A percentile compares a stretch with the other conserved stretches of the same genome.
These are phyloP conservation scores for Eucalyptus pumila DNA, from an alignment of 345 rosid species.

Conservation along the genomic window DNA sequence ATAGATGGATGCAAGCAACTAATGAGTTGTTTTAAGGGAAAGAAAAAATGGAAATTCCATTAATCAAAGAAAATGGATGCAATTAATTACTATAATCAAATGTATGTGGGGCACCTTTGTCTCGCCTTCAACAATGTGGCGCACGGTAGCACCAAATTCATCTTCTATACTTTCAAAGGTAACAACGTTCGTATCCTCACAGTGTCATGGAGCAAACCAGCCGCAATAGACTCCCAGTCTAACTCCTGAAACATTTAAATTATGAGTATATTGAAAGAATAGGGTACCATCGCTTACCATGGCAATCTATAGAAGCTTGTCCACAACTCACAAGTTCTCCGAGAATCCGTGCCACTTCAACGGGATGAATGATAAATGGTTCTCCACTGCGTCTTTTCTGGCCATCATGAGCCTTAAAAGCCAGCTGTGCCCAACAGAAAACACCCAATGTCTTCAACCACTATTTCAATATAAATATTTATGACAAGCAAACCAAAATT, in stretches of 20 bases:
- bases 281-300: not conserved
- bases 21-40: not conserved
- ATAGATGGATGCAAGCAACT: not conserved
- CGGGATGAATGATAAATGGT: conserved; percentile 95
- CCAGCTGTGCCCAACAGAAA: conserved; percentile 53
- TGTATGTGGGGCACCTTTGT: conserved; percentile 65
- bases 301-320: not conserved
- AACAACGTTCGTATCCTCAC: conserved; percentile 89
- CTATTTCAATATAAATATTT: not conserved
- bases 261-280: not conserved
- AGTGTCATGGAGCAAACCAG: conserved; percentile 95
- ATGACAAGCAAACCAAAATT: not conserved
- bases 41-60: not conserved
- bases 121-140: conserved; percentile 98
- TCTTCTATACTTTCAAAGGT: conserved; percentile 88
- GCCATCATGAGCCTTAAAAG: conserved; percentile 96
- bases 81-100: not conserved
- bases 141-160: conserved; percentile 82
- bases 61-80: not conserved
- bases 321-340: conserved; percentile 86
- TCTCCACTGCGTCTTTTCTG: conserved; percentile 98
- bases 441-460: conserved; percentile 4
- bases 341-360: conserved; percentile 93
- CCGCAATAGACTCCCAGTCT: conserved; percentile 98
- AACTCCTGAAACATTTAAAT: conserved; percentile 40